A percentile compares a stretch with the other conserved stretches of the same genome.
Conservation (phyloP, 768 basidiomycete genomes). For the Suillus variegatus region DNA sequence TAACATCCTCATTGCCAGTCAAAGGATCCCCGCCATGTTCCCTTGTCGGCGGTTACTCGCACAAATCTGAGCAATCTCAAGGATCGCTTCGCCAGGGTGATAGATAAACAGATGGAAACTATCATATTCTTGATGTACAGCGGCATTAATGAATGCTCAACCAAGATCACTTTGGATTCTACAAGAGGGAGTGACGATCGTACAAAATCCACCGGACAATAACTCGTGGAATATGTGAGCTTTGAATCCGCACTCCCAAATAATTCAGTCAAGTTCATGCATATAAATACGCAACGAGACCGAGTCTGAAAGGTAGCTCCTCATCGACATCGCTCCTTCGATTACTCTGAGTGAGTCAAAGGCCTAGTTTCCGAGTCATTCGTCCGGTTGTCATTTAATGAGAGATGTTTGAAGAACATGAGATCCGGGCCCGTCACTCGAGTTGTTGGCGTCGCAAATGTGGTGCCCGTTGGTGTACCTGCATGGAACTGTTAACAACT, state of each 20-base stretch:
- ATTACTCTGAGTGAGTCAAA: conserved; percentile 82
- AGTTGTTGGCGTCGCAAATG: conserved; percentile 53
- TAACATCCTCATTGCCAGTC: too few relatives aligned
- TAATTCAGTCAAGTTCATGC: too few relatives aligned
- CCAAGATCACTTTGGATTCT: conserved; percentile 91
- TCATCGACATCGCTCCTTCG: conserved; percentile 46
- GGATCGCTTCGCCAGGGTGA: too few relatives aligned
- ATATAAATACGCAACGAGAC: conserved; percentile 26
- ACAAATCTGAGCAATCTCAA: too few relatives aligned
- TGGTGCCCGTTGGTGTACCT: conserved; percentile 30
- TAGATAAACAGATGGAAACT: conserved; percentile 50
- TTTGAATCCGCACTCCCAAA: too few relatives aligned
- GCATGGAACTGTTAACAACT: conserved; percentile 24
- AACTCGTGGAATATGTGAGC: conserved; percentile 67
- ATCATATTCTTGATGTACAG: conserved; percentile 86
- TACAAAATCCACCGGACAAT: background rate
- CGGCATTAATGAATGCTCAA: conserved; percentile 89
- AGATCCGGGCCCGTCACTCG: conserved; percentile 42
- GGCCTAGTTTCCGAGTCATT: too few relatives aligned
- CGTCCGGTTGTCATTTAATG: conserved; percentile 83
- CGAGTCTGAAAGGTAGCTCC: conserved; percentile 61
- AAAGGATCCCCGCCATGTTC: too few relatives aligned
- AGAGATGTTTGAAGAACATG: conserved; percentile 65
- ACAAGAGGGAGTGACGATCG: conserved; percentile 61
- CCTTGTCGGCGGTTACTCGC: too few relatives aligned